phyloP scores from a whole-genome alignment of 306 rosid species.

The Quillaja saponaria region DNA sequence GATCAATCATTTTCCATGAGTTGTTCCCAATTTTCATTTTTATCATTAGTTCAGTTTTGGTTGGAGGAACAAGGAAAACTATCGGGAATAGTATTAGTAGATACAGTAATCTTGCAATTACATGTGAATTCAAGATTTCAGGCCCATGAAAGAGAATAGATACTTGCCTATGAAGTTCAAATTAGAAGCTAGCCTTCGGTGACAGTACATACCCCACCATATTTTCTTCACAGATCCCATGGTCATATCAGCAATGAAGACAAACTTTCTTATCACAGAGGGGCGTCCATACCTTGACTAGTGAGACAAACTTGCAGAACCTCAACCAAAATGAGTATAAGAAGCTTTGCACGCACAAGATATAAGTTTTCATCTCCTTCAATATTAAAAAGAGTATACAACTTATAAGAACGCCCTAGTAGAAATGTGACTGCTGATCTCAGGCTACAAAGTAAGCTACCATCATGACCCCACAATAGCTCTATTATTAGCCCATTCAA shows the following conservation, averaged over 20 bases:
- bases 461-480: conserved; percentile 27
- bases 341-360: conserved; percentile 26
- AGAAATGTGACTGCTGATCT: conserved; percentile 18
- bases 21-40: no score
- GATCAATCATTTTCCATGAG: no score
- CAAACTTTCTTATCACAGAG: conserved; percentile 15
- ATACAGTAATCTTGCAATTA: no score
- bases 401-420: conserved; percentile 20
- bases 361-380: conserved; percentile 28
- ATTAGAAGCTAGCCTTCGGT: conserved; percentile 47
- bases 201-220: conserved; percentile 30
- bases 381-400: conserved; percentile 18
- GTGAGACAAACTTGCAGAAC: conserved; percentile 18
- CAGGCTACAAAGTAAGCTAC: conserved; percentile 12
- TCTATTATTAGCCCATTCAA: conserved; percentile 20
- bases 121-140: conserved; percentile 27
- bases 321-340: conserved; percentile 23
- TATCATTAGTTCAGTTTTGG: no score
- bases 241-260: conserved; percentile 15
- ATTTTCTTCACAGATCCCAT: conserved; percentile 45
- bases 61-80: no score
- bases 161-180: conserved; percentile 70
- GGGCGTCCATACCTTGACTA: conserved; percentile 21
- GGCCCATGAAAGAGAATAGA: conserved; percentile 47
- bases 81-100: no score